Evolutionary conservation across 495 filamentous ascomycete genomes (phyloP).

Genomic region (Xylaria sp.): DNA sequence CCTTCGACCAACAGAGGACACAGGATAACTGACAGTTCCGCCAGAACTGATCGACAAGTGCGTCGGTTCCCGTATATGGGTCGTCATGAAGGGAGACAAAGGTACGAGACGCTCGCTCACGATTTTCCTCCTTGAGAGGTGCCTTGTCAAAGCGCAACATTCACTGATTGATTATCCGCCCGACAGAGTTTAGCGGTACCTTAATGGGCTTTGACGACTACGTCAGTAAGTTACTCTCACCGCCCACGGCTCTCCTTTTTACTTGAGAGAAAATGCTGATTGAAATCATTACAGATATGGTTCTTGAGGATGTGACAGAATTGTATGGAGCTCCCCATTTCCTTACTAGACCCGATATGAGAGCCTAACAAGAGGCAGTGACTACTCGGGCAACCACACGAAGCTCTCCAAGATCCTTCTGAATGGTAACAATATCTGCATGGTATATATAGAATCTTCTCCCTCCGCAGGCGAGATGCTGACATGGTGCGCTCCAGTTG

Average conservation of each 20-base stretch:
- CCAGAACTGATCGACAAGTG: conserved; percentile 98
- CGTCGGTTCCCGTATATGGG: conserved; percentile 96
- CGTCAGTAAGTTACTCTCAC: conserved; percentile 79
- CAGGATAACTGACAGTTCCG: conserved; percentile 28
- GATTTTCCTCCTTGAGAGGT: not conserved
- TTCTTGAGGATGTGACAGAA: conserved; percentile 95
- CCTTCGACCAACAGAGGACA: not conserved
- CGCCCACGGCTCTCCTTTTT: not conserved
- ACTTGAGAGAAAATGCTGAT: conserved; percentile 23
- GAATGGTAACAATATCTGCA: conserved; percentile 99
- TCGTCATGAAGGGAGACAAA: conserved; percentile 99
- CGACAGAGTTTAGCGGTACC: conserved; percentile 88
- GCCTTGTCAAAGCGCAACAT: conserved; percentile 10
- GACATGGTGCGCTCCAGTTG: conserved; percentile 59
- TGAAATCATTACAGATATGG: conserved; percentile 75
- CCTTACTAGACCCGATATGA: not conserved
- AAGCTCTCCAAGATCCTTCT: conserved; percentile 93
- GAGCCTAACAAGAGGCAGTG: conserved; percentile 58
- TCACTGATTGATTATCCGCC: not conserved
- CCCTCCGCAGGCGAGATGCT: conserved; percentile 16
- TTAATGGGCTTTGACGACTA: conserved; percentile 97
- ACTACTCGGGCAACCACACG: conserved; percentile 83
- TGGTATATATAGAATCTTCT: conserved; percentile 64
- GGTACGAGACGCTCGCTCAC: conserved; percentile 55
- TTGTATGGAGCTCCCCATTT: conserved; percentile 62